Conservation (phyloP, 2,329 filamentous ascomycete genomes). For the Ophiostoma pallidulum region DNA sequence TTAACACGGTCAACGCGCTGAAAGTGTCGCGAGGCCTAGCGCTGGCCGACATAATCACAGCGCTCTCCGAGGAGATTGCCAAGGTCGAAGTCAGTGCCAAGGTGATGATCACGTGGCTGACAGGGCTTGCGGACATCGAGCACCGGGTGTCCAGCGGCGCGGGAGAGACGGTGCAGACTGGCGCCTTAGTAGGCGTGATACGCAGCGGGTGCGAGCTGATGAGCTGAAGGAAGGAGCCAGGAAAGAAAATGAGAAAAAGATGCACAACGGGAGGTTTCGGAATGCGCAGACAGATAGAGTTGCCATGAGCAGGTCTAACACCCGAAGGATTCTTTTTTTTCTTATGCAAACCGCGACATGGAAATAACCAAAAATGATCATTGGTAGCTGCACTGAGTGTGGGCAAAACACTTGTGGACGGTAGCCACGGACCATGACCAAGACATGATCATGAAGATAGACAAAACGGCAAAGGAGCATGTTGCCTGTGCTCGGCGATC, state of each 20-base stretch:
- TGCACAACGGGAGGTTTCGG: no score
- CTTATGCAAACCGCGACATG: no score
- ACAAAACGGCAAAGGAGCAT: no score
- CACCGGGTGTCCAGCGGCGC: slow-evolving; percentile 82
- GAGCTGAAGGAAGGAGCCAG: slow-evolving; percentile 14
- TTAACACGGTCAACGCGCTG: slow-evolving; percentile 78
- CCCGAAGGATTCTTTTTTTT: no score
- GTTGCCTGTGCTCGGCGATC: no score
- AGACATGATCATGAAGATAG: no score
- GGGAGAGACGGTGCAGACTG: slow-evolving; percentile 81
- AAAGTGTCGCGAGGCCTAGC: slow-evolving; percentile 81
- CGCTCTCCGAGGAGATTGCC: slow-evolving; percentile 71
- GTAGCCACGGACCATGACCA: no score
- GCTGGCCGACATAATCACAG: slow-evolving; percentile 85
- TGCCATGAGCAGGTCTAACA: no score
- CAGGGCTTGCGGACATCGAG: slow-evolving; percentile 86
- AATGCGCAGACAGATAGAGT: no score
- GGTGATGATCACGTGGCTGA: slow-evolving; percentile 84
- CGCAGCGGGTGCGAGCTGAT: slow-evolving; percentile 73
- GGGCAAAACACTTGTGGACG: no score
- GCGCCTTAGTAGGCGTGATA: slow-evolving; percentile 82
- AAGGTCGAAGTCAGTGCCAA: slow-evolving; percentile 76
- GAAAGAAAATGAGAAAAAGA: neutral
- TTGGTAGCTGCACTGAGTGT: no score
- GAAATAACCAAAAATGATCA: no score